Evolutionary conservation across 192 early-diverging fungal genomes (phyloP).

Genomic region (Backusella sp.): DNA sequence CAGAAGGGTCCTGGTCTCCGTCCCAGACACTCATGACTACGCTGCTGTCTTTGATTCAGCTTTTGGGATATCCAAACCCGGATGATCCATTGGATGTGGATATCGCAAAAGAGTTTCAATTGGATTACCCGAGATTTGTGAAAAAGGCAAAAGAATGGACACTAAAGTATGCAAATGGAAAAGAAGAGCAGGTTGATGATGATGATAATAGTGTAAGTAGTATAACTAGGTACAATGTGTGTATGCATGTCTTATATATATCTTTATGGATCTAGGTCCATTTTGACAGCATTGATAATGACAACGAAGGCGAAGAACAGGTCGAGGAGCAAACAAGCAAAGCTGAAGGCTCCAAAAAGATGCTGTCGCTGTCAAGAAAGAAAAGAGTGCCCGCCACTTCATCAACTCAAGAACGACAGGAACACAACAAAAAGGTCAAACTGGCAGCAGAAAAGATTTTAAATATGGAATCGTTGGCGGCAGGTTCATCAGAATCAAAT

Average conservation of each 20-base stretch:
- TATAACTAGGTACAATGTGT: not conserved
- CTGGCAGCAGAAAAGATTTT: not conserved
- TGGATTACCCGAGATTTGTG: conserved; percentile 39
- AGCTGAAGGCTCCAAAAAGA: not conserved
- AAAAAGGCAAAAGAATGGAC: conserved; percentile 47
- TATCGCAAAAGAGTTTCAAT: conserved; percentile 56
- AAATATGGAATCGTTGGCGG: not conserved
- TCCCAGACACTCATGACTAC: conserved; percentile 62
- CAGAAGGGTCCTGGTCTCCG: conserved; percentile 66
- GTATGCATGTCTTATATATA: not conserved
- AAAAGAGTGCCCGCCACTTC: not conserved
- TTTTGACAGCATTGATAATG: not conserved
- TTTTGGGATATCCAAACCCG: conserved; percentile 69
- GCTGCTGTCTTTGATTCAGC: conserved; percentile 51
- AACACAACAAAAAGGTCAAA: not conserved
- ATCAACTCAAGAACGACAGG: not conserved
- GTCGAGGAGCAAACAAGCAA: not conserved
- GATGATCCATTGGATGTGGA: conserved; percentile 74
- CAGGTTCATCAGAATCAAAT: not conserved
- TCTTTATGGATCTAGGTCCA: not conserved
- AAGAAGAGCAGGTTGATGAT: not conserved
- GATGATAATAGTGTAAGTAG: not conserved
- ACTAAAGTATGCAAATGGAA: conserved; percentile 29
- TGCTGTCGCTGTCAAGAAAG: not conserved
- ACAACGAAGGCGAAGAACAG: not conserved